These are phyloP conservation scores for Ustilago hordei DNA, from an alignment of 1,284 basidiomycete species.

Conservation along the genomic window DNA sequence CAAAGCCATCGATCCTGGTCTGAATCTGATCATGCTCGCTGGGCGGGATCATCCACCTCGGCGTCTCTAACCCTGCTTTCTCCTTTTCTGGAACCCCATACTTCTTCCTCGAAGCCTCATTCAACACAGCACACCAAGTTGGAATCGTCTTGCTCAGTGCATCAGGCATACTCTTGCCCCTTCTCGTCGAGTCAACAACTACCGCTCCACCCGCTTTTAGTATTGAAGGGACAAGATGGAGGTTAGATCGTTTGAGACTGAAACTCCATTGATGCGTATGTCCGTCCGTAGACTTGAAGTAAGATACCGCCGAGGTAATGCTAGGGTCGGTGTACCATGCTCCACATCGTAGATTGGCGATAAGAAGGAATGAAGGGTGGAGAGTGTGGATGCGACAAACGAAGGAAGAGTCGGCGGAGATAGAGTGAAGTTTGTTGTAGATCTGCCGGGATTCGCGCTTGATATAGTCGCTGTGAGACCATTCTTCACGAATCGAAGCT, in stretches of 20 bases:
- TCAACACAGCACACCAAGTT: constrained; percentile 94
- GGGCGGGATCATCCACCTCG: constrained; percentile 59
- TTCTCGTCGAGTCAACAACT: constrained; percentile 90
- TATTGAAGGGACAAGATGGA: constrained; percentile 80
- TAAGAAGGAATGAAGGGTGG: constrained; percentile 16
- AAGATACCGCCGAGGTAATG: constrained; percentile 73
- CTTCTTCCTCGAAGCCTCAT: constrained; percentile 74
- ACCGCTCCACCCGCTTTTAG: constrained; percentile 80
- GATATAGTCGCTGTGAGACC: constrained; percentile 38
- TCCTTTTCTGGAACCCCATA: constrained; percentile 63
- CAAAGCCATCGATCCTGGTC: constrained; percentile 77
- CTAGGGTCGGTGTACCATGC: constrained; percentile 89
- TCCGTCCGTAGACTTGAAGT: constrained; percentile 98
- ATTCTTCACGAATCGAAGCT: constrained; percentile 14
- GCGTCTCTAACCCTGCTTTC: constrained; percentile 57
- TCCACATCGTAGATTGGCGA: constrained; percentile 91
- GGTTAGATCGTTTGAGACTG: constrained; percentile 76
- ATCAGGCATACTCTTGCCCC: constrained; percentile 94
- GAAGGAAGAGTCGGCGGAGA: constrained; percentile 31
- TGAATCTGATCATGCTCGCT: constrained; percentile 76
- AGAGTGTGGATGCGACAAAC: constrained; percentile 19
- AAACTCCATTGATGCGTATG: constrained; percentile 76
- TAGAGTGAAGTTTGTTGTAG: constrained; percentile 47
- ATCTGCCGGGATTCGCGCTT: constrained; percentile 49
- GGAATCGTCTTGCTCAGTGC: constrained; percentile 94